Base-by-base conservation (phyloP, 2,329 filamentous ascomycete genomes). In the Pyrenochaeta sp. region DNA sequence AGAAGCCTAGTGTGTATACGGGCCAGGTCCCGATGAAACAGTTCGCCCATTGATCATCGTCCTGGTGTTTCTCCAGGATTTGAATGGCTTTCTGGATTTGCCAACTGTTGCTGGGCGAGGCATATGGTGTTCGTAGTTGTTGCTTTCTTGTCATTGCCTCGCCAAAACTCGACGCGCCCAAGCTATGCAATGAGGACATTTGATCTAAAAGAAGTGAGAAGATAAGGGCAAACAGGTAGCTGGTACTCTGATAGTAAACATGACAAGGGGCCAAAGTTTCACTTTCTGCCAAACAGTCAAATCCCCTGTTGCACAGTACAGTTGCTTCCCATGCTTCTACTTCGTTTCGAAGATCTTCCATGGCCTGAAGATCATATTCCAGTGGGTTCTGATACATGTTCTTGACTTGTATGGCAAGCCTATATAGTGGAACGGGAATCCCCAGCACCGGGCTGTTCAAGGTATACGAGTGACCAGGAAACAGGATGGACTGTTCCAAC, bases 381-480 rank as follows among this genome's bases (percentile, higher is more conserved):
- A 11, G 23, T 17, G 44, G 32, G n/a, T 30, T 27, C 10, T 58
- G 56, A 21, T 49, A 58, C 21, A 53, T 55, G 21, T 64, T 49
- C 20, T 56, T 61, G 4, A 51, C 32, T 20, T 49, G 43, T 4
- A 65, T 43, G 10, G 45, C 56, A 2, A 65, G 51, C n/a, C 60
- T 36, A 33, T 58, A 65, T 6, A 65, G 40, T 11, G 46, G 9
- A 12, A 56, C 50, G 4, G 60, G 54, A 15, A 61, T 45, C 7
- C 57, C 62, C 12, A 63, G 51, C 7, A 63, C 56, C 3, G 61
- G 61, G 18, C 60, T 65, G 27, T 65, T 63, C 7, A 56, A 21
- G 14, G 51, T 56, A 15, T 36, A 50, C 0, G 54, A 51, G 10
- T 42, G n/a, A 3, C 51, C 52, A 17, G 58, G 55, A 36, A 61